Evolutionary conservation across 805 yeast genomes (phyloP).

Genomic region (Kodamaea kakaduensis): DNA sequence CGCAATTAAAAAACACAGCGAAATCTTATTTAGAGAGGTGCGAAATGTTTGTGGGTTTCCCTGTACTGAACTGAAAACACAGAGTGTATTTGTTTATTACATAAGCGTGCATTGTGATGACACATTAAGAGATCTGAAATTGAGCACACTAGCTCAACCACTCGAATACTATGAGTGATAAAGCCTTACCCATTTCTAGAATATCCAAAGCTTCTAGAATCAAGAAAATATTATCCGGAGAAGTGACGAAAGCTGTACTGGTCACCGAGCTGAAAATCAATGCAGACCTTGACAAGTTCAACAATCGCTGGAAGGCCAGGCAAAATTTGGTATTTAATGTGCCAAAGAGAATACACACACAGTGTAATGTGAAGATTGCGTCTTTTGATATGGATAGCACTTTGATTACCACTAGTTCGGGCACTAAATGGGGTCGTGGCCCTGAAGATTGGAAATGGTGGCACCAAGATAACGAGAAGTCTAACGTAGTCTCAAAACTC

Average conservation of each 20-base stretch:
- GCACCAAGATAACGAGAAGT: slow-evolving; percentile 14
- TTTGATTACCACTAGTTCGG: slow-evolving; percentile 61
- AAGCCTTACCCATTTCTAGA: not conserved
- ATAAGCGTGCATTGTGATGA: not conserved
- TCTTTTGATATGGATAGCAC: slow-evolving; percentile 89
- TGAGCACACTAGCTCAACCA: not conserved
- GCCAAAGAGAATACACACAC: not conserved
- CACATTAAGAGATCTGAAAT: no score
- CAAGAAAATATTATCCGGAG: not conserved
- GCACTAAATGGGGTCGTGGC: slow-evolving; percentile 51
- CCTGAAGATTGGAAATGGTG: slow-evolving; percentile 72
- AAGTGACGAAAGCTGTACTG: no score
- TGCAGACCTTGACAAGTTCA: not conserved
- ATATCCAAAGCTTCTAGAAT: not conserved
- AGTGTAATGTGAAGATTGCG: slow-evolving; percentile 38
- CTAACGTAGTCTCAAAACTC: slow-evolving; percentile 22
- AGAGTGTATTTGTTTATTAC: not conserved
- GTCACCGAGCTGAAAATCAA: not conserved
- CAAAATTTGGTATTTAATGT: slow-evolving; percentile 7
- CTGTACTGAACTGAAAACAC: no score
- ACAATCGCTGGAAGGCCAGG: slow-evolving; percentile 4
- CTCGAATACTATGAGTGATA: not conserved
- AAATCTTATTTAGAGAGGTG: no score
- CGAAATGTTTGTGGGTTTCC: no score
- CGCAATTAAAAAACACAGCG: no score